Percentiles rank a stretch among this genome's conserved stretches.
Conservation (phyloP, 768 basidiomycete species). For the Tephrocybe sp. region DNA sequence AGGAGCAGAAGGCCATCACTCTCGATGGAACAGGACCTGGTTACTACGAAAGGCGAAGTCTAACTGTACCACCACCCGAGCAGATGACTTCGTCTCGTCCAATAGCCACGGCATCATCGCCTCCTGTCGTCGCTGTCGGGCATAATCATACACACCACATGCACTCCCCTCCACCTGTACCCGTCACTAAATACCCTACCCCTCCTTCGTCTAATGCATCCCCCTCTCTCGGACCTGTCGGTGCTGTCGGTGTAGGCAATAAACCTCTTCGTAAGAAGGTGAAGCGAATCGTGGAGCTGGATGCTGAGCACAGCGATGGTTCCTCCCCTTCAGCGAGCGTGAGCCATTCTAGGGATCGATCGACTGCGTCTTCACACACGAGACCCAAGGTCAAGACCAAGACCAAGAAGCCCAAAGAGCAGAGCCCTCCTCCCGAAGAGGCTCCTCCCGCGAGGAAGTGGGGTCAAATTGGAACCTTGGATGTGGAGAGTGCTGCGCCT, state of each 20-base stretch:
- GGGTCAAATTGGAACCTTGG: slow-evolving; percentile 20
- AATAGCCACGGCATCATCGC: slow-evolving; percentile 50
- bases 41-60: slow-evolving; percentile 67
- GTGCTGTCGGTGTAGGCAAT: slow-evolving; percentile 33
- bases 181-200: slow-evolving; percentile 28
- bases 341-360: slow-evolving; percentile 32
- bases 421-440: slow-evolving; percentile 1
- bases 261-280: slow-evolving; percentile 58
- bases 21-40: slow-evolving; percentile 74
- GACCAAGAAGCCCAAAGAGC: slow-evolving; percentile 18
- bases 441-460: slow-evolving; percentile 11
- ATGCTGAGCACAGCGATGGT: slow-evolving; percentile 44
- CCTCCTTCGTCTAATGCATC: slow-evolving; percentile 44
- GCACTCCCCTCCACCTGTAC: slow-evolving; percentile 20
- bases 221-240: slow-evolving; percentile 39
- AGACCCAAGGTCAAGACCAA: slow-evolving; percentile 24
- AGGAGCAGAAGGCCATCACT: slow-evolving; percentile 76
- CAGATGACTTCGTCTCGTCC: slow-evolving; percentile 54
- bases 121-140: slow-evolving; percentile 61
- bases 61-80: slow-evolving; percentile 47
- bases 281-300: slow-evolving; percentile 80
- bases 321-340: slow-evolving; percentile 20
- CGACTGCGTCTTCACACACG: slow-evolving; percentile 24
- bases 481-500: slow-evolving; percentile 1
- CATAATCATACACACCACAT: slow-evolving; percentile 26